Conservation (phyloP, 2,329 filamentous ascomycete genomes). For the Bipolaris cookei region DNA sequence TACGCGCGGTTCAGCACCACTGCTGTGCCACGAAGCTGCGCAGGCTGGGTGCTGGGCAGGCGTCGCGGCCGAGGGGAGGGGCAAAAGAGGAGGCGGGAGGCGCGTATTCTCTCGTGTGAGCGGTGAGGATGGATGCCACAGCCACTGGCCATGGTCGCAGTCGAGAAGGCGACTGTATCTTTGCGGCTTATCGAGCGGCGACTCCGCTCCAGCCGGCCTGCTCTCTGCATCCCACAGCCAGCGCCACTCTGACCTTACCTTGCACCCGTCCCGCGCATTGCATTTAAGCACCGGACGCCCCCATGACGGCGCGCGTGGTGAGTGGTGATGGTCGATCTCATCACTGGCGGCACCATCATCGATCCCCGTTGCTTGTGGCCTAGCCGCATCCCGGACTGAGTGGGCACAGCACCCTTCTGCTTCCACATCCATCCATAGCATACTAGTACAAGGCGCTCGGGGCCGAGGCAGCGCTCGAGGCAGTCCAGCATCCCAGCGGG, state of each 20-base stretch:
- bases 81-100: constrained; percentile 4
- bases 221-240: background rate
- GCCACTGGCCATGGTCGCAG: constrained; percentile 2
- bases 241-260: background rate
- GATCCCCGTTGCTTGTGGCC: constrained; percentile 4
- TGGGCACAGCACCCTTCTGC: background rate
- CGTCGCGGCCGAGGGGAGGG: background rate
- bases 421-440: background rate
- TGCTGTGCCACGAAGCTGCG: constrained; percentile 22
- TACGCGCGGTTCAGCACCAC: background rate
- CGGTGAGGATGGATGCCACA: constrained; percentile 11
- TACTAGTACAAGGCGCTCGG: background rate
- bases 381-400: background rate
- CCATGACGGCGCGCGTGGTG: constrained; percentile 3
- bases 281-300: constrained; percentile 13
- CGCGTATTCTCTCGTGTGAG: background rate
- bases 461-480: constrained; percentile 11
- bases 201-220: constrained; percentile 20
- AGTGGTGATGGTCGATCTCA: constrained; percentile 5
- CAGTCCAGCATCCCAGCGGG: constrained; percentile 4
- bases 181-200: constrained; percentile 21
- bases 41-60: constrained; percentile 2
- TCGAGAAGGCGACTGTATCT: background rate
- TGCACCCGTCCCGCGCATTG: constrained; percentile 3
- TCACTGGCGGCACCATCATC: constrained; percentile 7